Percentiles rank a stretch among this genome's conserved stretches.
Evolutionary conservation across 345 rosid genomes (phyloP).

Genomic region (Pistacia atlantica): DNA sequence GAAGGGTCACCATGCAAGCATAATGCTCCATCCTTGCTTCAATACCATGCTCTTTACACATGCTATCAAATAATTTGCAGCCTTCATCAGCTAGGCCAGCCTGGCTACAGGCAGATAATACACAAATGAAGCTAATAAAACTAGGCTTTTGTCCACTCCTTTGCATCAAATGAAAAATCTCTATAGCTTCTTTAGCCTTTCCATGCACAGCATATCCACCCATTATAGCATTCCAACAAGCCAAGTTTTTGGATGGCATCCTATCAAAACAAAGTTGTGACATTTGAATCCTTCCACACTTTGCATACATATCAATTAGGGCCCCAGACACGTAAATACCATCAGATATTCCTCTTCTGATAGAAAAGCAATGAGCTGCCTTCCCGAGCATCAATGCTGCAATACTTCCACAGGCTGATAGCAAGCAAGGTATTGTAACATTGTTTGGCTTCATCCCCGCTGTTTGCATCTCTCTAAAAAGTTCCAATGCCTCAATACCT

Average conservation of each 20-base stretch:
- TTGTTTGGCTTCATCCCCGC: conserved; percentile 33
- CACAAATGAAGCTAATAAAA: conserved; percentile 55
- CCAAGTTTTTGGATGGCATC: conserved; percentile 62
- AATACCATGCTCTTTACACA: conserved; percentile 54
- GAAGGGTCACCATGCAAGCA: conserved; percentile 77
- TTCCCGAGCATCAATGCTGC: conserved; percentile 43
- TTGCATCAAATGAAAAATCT: conserved; percentile 54
- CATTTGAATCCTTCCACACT: conserved; percentile 62
- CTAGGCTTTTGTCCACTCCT: conserved; percentile 56
- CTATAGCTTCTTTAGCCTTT: conserved; percentile 55
- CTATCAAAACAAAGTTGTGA: conserved; percentile 55
- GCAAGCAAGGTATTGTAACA: conserved; percentile 43
- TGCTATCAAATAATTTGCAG: conserved; percentile 45
- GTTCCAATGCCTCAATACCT: conserved; percentile 38
- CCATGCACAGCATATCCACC: conserved; percentile 80
- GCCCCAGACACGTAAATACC: conserved; percentile 52
- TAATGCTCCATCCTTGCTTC: conserved; percentile 69
- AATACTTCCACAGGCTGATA: conserved; percentile 41
- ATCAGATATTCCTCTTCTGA: conserved; percentile 32
- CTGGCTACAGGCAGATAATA: conserved; percentile 73
- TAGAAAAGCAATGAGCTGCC: conserved; percentile 41
- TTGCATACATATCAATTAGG: conserved; percentile 77
- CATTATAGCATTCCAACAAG: conserved; percentile 75
- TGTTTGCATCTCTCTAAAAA: conserved; percentile 46
- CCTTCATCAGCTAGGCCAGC: conserved; percentile 62